Evolutionary conservation across 2,329 filamentous ascomycete species (phyloP), one percentile per base, ranked within the genome.

Genomic region (Lasiodiplodia hormozganensis): DNA sequence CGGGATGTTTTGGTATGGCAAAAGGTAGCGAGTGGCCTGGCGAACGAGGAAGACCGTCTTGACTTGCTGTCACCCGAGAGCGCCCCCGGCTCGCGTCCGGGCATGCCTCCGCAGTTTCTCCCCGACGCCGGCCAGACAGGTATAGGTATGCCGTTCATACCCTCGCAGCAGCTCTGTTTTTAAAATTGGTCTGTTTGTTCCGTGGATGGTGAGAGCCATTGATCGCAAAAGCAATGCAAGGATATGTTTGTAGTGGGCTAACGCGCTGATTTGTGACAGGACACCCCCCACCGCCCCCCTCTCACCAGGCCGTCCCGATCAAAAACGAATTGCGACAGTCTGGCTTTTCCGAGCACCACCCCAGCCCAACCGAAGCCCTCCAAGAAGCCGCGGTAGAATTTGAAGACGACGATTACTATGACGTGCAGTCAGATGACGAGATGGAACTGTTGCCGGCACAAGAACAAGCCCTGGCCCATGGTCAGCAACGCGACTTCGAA

Each of bases 321-420:
- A 4, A 34, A 49, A 49, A 34, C 56, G n/a, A n/a, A 47, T 54
- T 69, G 21, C 54, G 36, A 54, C 49, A 25, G 11, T 53, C 62
- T 31, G 68, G 60, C 52, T 69, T 56, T 51, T 70, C 69, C 23
- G 67, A 54, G 14, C 57, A 43, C 36, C 68, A 70, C 49, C 58
- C 71, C 16, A 71, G 69, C 51, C 71, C 76, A 7, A 76, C 73
- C 5, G 70, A 76, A 31, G 43, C 79, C 23, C 73, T 82, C 12
- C 75, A 74, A 28, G 73, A 76, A 34, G 80, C 79, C 12, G 80
- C 80, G 2, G 75, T 85, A 18, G 83, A 85, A 72, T 76, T 76
- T 31, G 79, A 81, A 60, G 83, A 85, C 68, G 82, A 85, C 62
- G 82, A 85, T 64, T 85, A 85, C 70, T 85, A 79, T 72, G 83